Conservation (phyloP, 345 rosid genomes). For the Arabidopsis thaliana region DNA sequence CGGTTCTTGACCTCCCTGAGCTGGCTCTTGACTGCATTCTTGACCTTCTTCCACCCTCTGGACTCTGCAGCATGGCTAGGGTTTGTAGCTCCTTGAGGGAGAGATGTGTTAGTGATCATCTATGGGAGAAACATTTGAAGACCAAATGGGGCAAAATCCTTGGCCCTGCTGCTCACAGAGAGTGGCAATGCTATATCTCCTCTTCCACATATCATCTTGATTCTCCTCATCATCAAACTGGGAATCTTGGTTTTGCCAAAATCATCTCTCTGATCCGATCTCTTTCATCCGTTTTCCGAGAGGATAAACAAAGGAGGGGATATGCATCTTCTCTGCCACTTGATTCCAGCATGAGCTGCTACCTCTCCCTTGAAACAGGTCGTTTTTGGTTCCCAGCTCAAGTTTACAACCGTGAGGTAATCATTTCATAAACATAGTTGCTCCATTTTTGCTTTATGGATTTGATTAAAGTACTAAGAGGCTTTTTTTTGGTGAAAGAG, state of each 20-base stretch:
- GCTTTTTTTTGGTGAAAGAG: constrained; percentile 31
- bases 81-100: constrained; percentile 76
- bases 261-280: constrained; percentile 54
- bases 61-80: constrained; percentile 75
- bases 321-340: constrained; percentile 47
- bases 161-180: constrained; percentile 72
- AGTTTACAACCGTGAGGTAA: constrained; percentile 95
- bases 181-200: constrained; percentile 68
- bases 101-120: constrained; percentile 72
- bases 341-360: constrained; percentile 82
- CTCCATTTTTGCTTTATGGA: constrained; percentile 15
- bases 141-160: constrained; percentile 79
- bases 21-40: constrained; percentile 78
- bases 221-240: constrained; percentile 43
- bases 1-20: constrained; percentile 86
- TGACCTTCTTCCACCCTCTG: constrained; percentile 80
- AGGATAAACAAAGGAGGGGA: constrained; percentile 44
- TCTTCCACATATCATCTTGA: constrained; percentile 43
- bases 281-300: constrained; percentile 53
- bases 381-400: constrained; percentile 92
- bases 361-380: constrained; percentile 85
- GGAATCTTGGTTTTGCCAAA: constrained; percentile 49
- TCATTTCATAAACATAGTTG: neutral
- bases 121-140: constrained; percentile 80
- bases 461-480: constrained; percentile 14